Base-by-base conservation (phyloP, 2,329 filamentous ascomycete genomes). In the Xylaria multiplex region DNA sequence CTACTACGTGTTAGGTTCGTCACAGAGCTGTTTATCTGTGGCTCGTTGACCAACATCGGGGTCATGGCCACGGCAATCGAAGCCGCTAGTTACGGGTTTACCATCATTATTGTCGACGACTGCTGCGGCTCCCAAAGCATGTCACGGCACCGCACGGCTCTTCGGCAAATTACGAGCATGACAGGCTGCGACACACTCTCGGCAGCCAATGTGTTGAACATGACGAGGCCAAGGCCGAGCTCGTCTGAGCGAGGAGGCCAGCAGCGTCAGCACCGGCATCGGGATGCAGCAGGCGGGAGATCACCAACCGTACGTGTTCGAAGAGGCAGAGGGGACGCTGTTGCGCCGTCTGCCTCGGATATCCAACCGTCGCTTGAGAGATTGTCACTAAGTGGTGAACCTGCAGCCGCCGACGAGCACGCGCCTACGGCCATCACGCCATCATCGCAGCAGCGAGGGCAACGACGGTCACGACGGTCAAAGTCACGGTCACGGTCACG, bases 41-140 rank as follows among this genome's bases (percentile, higher is more conserved):
- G 96, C 24, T 91, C 91, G 50, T 85, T 97, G 55, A 92, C 91
- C 49, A 97, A 98, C 74, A 83, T 96, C 42, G 94, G 93, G 37
- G 90, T 98, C 53, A 93, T 96, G 76, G 95, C 96, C 7, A 97
- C 95, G 0, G 93, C 93, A 3, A 84, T 97, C 69, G 96, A 97
- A 75, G 96, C 95, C 11, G 94, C 93, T 1, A 88, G 91, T 22
- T 91, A 97, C 77, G 96, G 94, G 4, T 89, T 97, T 74, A 84
- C 88, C n/a, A 93, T 97, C 74, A 96, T 91, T 5, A 82, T 98
- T 13, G 82, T 98, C 45, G 90, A 96, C 59, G 93, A 98, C 77
- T 97, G 94, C 77, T 88, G 97, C 62, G 94, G 93, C 11, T 97
- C 90, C 74, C 88, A 92, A 53, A 89, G 84, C 71, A 86, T 89